Evolutionary conservation across 495 filamentous ascomycete genomes (phyloP), one percentile per base, ranked within the genome.

Genomic region (Neurospora sp.): DNA sequence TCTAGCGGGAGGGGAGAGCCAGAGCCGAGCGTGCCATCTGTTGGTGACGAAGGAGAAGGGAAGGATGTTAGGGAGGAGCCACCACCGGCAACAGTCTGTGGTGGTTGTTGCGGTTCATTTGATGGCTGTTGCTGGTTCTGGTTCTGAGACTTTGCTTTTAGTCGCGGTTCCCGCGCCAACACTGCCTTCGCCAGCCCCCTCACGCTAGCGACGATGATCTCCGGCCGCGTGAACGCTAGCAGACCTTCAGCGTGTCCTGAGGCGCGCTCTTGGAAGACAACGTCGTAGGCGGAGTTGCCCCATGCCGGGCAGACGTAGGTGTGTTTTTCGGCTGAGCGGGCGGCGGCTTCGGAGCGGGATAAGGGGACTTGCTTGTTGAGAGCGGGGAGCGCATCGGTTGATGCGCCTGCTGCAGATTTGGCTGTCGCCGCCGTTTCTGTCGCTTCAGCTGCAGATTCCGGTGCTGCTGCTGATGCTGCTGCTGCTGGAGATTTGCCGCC

Each of bases 281-380:
- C 81, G n/a, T 83, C 78, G 73, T 84, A 86, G 9, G 76, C 75
- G 14, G 77, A 35, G 20, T 77, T 79, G 9, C 78, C 84, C 85
- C 85, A 87, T n/a, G 78, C 82, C 8, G 85, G 85, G 73, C 80
- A 83, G 0, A 75, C 74, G 72, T 86, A 86, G 9, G 65, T 69
- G 14, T 79, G 75, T 35, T 48, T n/a, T 71, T 76, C 18, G 75
- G 75, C 12, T 68, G 70, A 35, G 53, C 9, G 37, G 69, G 72
- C 53, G 40, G 44, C 42, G 22, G 53, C 40, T 73, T 70, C 27
- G 18, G 70, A 68, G 69, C 27, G 45, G 72, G 10, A 59, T 3
- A 65, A 4, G 27, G 53, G 53, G 12, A 65, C 53, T 65, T 65
- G 53, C 3, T 65, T 65, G 53, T 35, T 65, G 53, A 65, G 27